phyloP scores from a whole-genome alignment of 2,329 filamentous ascomycete species.

The Ophiostoma ulmi region DNA sequence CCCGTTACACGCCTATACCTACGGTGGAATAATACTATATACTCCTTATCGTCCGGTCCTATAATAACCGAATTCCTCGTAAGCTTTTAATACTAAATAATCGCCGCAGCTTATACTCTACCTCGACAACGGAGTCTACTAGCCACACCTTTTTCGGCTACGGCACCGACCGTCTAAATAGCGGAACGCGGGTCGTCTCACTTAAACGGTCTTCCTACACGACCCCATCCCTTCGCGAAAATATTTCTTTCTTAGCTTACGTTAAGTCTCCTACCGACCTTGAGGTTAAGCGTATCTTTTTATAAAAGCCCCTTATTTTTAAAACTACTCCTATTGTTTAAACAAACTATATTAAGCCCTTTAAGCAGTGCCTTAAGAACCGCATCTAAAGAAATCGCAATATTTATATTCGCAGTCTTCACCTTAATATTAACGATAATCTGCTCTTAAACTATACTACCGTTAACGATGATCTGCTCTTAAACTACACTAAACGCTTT shows the following conservation, averaged over 20 bases:
- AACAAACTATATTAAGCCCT: constrained; percentile 78
- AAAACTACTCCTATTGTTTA: constrained; percentile 84
- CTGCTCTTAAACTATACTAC: constrained; percentile 56
- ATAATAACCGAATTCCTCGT: constrained; percentile 43
- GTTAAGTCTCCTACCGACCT: constrained; percentile 45
- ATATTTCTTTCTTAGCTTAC: constrained; percentile 35
- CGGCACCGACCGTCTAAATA: constrained; percentile 46
- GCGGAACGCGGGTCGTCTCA: constrained; percentile 50
- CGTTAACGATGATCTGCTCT: constrained; percentile 78
- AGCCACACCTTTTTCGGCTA: constrained; percentile 59
- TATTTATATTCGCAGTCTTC: constrained; percentile 94
- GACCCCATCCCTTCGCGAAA: constrained; percentile 61
- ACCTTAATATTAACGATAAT: constrained; percentile 91
- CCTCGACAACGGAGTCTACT: constrained; percentile 54
- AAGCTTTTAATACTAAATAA: constrained; percentile 60
- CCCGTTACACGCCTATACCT: constrained; percentile 26
- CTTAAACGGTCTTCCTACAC: constrained; percentile 60
- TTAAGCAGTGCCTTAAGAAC: constrained; percentile 92
- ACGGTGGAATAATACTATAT: constrained; percentile 41
- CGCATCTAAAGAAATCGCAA: constrained; percentile 88
- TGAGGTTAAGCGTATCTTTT: constrained; percentile 59
- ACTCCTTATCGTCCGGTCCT: constrained; percentile 44
- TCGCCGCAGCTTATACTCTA: constrained; percentile 62
- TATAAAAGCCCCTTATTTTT: constrained; percentile 77
- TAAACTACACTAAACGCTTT: constrained; percentile 60